Evolutionary conservation across 345 rosid species (phyloP).

Genomic region (Arabis alpina): DNA sequence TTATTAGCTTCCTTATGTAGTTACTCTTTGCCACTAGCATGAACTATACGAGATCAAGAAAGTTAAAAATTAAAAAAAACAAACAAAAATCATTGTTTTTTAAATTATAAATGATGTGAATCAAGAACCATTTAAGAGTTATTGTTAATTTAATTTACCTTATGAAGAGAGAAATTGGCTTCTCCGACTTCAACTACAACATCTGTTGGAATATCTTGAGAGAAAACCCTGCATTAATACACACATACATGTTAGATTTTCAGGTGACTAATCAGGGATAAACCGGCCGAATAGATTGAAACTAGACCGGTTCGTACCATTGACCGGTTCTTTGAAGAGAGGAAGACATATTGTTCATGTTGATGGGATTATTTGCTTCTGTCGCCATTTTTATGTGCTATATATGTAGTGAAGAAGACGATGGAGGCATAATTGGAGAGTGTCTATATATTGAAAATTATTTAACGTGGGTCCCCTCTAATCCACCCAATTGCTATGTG

Average conservation of each 20-base stretch:
- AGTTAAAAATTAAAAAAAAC: background rate
- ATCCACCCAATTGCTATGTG: conserved; percentile 28
- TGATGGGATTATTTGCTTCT: conserved; percentile 30
- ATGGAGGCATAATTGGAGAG: conserved; percentile 30
- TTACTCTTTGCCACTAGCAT: conserved; percentile 94
- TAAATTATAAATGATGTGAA: background rate
- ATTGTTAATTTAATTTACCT: conserved; percentile 48
- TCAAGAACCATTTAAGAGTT: background rate
- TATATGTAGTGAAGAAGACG: conserved; percentile 33
- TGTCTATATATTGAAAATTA: conserved; percentile 37
- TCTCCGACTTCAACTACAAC: conserved; percentile 75
- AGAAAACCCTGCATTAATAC: conserved; percentile 67
- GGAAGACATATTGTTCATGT: conserved; percentile 46
- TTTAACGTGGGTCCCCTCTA: conserved; percentile 27
- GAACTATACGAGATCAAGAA: conserved; percentile 53
- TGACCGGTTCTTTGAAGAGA: conserved; percentile 92
- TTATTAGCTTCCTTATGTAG: conserved; percentile 71
- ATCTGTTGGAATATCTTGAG: conserved; percentile 86
- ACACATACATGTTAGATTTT: background rate
- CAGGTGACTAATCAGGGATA: background rate
- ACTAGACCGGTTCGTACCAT: conserved; percentile 53
- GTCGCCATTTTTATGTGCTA: conserved; percentile 33
- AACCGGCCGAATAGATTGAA: background rate
- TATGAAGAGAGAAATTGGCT: conserved; percentile 85
- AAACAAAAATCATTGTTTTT: background rate